Evolutionary conservation across 2,329 filamentous ascomycete genomes (phyloP).

Genomic region (Berkeleyomyces rouxiae): DNA sequence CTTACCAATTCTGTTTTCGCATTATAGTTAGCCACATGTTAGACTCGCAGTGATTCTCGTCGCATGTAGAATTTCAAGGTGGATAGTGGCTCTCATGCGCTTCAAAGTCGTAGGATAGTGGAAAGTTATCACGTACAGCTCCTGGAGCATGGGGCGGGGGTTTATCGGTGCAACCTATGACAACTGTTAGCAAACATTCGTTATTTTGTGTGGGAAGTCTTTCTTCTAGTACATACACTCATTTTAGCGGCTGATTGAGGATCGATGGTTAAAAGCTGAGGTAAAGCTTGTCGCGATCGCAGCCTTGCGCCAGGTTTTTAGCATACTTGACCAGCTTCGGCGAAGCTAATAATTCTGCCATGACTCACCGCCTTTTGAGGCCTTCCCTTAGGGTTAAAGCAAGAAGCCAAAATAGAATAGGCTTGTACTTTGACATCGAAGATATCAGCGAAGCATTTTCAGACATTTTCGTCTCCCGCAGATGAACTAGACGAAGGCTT

Average conservation of each 20-base stretch:
- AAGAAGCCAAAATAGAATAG: background rate
- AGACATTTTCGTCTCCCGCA: too few species aligned
- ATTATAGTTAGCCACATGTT: background rate
- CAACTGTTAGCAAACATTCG: background rate
- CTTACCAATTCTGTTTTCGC: conserved; percentile 54
- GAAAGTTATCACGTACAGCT: conserved; percentile 45
- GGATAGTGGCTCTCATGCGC: background rate
- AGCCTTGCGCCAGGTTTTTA: conserved; percentile 11
- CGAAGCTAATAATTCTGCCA: conserved; percentile 6
- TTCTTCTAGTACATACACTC: conserved; percentile 5
- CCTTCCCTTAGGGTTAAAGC: conserved; percentile 5
- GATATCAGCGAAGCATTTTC: too few species aligned
- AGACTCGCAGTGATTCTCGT: conserved; percentile 2
- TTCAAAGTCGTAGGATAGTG: background rate
- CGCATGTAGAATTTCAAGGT: background rate
- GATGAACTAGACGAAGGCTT: too few species aligned
- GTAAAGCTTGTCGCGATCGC: conserved; percentile 3
- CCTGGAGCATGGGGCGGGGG: conserved; percentile 90
- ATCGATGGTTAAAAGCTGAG: conserved; percentile 5
- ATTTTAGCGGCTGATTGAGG: conserved; percentile 7
- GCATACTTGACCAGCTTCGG: background rate
- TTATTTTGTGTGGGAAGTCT: background rate
- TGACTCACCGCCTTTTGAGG: conserved; percentile 1
- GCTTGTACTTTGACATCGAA: too few species aligned
- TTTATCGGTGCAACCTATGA: conserved; percentile 73